Percentiles rank a stretch among this genome's conserved stretches.
Evolutionary conservation across 2,329 filamentous ascomycete genomes (phyloP).

Genomic region (Teratosphaeriaceae sp.): DNA sequence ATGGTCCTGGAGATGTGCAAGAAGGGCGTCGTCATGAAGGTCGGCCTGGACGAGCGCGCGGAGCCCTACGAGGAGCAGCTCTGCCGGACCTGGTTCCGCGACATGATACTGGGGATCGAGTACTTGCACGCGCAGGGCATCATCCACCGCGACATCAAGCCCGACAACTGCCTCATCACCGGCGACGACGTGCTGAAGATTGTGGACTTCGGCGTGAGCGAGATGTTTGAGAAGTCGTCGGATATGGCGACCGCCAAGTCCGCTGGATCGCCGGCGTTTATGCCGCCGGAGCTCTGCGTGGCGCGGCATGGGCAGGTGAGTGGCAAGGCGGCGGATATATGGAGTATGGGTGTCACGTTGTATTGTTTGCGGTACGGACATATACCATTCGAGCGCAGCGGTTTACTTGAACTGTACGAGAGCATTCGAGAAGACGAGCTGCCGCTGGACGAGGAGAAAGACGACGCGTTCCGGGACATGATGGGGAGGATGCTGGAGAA

Average conservation of each 20-base stretch:
- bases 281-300: slow-evolving; percentile 87
- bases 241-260: slow-evolving; percentile 91
- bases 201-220: slow-evolving; percentile 97
- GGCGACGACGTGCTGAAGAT: slow-evolving; percentile 92
- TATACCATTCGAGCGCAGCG: slow-evolving; percentile 76
- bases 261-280: slow-evolving; percentile 88
- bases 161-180: slow-evolving; percentile 88
- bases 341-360: slow-evolving; percentile 95
- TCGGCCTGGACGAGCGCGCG: slow-evolving; percentile 76
- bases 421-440: slow-evolving; percentile 70
- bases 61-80: slow-evolving; percentile 75
- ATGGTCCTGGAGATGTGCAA: slow-evolving; percentile 99
- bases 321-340: slow-evolving; percentile 87
- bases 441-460: slow-evolving; percentile 55
- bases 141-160: slow-evolving; percentile 95
- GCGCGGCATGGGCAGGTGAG: slow-evolving; percentile 80
- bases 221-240: slow-evolving; percentile 88
- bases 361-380: slow-evolving; percentile 86
- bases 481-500: slow-evolving; percentile 73
- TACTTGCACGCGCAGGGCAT: slow-evolving; percentile 93
- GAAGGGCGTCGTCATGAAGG: slow-evolving; percentile 95
- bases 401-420: slow-evolving; percentile 81
- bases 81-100: slow-evolving; percentile 88
- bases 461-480: slow-evolving; percentile 66
- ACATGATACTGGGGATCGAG: slow-evolving; percentile 90